Evolutionary conservation across 1,284 basidiomycete species (phyloP), one percentile per base, ranked within the genome.

Genomic region (Vanrija sp.): DNA sequence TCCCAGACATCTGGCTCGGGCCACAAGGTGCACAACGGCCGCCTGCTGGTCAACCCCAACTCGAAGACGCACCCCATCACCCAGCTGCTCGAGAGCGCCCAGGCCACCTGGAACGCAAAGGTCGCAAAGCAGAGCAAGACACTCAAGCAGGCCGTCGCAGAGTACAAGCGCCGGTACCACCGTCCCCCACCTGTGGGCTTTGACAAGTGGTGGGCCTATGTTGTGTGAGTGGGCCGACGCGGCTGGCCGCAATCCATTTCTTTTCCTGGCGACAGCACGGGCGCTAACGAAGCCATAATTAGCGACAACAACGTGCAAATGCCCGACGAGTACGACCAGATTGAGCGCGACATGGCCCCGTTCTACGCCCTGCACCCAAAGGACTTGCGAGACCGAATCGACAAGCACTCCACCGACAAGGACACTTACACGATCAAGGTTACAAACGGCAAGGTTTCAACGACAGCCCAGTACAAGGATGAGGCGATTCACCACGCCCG

Each of bases 361-460:
- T 74, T 69, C 61, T 64, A 65, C 7, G 71, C 68, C 1, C 48
- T 74, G 2, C 80, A 80, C 38, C 80, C 86, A 0, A 80, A 80
- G 1, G 84, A 86, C 66, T 82, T 86, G 49, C 83, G 82, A 51
- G 80, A 82, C 61, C 79, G 82, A 49, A 83, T 86, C 40, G 74
- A 80, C 3, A 51, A 48, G 15, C 60, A 58, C 7, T 28, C 38
- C 19, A 4, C 8, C 2, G 29, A 44, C 4, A 39, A 28, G 25
- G 61, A 66, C 49, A 64, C 65, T 14, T 71, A 60, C 52, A 58
- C 56, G 2, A 28, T 71, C 44, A 55, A 45, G 6, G 43, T 67
- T 19, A 49, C 53, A n/a, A 10, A 51, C 25, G 67, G 66, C 21
- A 38, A 42, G 12, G 18, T 65, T 19, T 34, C 44, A 10, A 49